phyloP scores from a whole-genome alignment of 345 rosid genomes.

The Eucalyptus microcorys region DNA sequence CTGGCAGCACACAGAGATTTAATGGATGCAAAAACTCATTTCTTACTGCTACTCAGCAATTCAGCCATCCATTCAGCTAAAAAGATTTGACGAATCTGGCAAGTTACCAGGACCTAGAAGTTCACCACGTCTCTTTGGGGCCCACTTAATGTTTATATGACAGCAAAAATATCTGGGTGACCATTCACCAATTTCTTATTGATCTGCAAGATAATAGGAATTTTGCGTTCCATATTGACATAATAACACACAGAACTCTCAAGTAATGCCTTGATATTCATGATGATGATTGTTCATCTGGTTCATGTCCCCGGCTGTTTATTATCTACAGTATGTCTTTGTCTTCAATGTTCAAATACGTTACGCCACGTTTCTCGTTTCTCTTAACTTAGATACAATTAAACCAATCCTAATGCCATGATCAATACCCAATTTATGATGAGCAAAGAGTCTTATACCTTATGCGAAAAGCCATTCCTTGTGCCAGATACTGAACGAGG shows the following conservation, averaged over 20 bases:
- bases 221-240: background rate
- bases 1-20: background rate
- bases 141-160: background rate
- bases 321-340: background rate
- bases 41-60: background rate
- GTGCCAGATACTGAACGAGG: constrained; percentile 24
- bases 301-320: background rate
- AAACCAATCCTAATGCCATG: background rate
- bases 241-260: background rate
- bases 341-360: background rate
- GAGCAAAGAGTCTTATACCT: constrained; percentile 17
- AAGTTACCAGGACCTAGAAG: background rate
- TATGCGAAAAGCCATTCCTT: constrained; percentile 24
- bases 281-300: background rate
- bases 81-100: background rate
- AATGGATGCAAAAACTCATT: background rate
- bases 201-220: background rate
- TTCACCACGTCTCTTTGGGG: background rate
- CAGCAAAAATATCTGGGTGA: background rate
- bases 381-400: background rate
- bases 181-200: background rate
- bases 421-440: background rate
- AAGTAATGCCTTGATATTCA: background rate
- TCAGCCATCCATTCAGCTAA: background rate
- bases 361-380: background rate